Evolutionary conservation across 768 basidiomycete genomes (phyloP), one percentile per base, ranked within the genome.

Genomic region (Mycena belliarum): DNA sequence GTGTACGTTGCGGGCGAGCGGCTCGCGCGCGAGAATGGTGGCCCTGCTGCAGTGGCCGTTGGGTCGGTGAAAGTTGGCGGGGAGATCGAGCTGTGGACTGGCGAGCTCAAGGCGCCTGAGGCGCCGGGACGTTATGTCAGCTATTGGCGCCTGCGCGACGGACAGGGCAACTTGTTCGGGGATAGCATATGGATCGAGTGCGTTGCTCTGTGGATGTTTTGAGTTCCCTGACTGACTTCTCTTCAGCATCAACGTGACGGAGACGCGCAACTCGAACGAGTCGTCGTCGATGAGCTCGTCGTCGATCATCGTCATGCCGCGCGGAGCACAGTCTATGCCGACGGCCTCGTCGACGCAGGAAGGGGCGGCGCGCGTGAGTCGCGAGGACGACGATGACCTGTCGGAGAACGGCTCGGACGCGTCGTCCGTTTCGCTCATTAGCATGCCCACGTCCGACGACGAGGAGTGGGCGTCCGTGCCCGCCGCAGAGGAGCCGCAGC

Each of bases 61-160:
- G 91, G 90, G 1, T 41, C 63, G 2, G 83, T 90, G 15, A 69
- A 76, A 47, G 74, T 81, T 35, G 88, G 88, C 25, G 76, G 77
- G 29, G 76, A 81, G 56, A 75, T 86, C 41, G 86, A 91, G 37
- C 69, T 92, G 5, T 86, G 81, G 75, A 88, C 89, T 7, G 82
- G 81, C 14, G 90, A 92, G 55, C 76, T 93, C 68, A 93, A 91
- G 80, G 91, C 91, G 15, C 93, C 93, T 12, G 91, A 91, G 43
- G 64, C 68, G 14, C 79, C 88, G 3, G 90, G 90, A 12, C 79
- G 82, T 51, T 92, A 91, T 71, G 81, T 87, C 53, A 82, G 88
- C 49, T 91, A 89, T 65, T 94, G 90, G 89, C 78, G 85, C 41
- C 69, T 94, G 55, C 82, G 73, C 57, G 84, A 89, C 63, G 81